Evolutionary conservation across 73 alveolate genomes (phyloP).

Genomic region (Stentor roeselii): DNA sequence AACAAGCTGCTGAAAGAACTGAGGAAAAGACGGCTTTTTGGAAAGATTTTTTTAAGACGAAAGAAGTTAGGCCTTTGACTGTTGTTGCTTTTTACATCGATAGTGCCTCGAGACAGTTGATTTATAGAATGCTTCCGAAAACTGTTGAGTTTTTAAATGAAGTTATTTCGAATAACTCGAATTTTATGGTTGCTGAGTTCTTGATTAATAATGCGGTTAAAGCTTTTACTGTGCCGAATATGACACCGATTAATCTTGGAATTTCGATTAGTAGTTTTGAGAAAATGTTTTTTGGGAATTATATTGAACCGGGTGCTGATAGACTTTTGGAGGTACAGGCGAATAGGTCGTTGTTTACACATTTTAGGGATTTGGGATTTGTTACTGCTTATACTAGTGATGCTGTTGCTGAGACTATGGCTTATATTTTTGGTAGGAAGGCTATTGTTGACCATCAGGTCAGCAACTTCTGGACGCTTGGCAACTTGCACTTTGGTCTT

Average conservation of each 20-base stretch:
- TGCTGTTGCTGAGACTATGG: not conserved
- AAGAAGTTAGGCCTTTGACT: not conserved
- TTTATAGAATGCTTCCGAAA: not conserved
- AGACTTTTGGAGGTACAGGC: not conserved
- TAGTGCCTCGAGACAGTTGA: constrained; percentile 15
- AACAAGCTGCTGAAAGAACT: not conserved
- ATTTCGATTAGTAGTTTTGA: no score
- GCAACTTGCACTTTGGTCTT: not conserved
- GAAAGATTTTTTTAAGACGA: not conserved
- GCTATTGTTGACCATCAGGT: not conserved
- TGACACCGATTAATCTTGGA: not conserved
- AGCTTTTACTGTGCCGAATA: constrained; percentile 15
- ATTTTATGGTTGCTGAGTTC: constrained; percentile 4
- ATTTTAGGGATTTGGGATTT: not conserved
- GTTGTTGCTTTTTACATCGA: constrained; percentile 9
- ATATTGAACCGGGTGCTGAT: not conserved
- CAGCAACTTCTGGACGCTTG: not conserved
- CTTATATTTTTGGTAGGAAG: not conserved
- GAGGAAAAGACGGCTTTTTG: not conserved
- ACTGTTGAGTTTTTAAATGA: constrained; percentile 6
- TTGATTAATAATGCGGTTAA: not conserved
- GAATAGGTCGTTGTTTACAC: not conserved
- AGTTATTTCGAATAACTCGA: not conserved
- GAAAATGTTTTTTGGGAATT: no score
- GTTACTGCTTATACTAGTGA: not conserved